These are phyloP conservation scores for Backusella macrospora DNA, from an alignment of 192 early-diverging fungal species.

Conservation along the genomic window DNA sequence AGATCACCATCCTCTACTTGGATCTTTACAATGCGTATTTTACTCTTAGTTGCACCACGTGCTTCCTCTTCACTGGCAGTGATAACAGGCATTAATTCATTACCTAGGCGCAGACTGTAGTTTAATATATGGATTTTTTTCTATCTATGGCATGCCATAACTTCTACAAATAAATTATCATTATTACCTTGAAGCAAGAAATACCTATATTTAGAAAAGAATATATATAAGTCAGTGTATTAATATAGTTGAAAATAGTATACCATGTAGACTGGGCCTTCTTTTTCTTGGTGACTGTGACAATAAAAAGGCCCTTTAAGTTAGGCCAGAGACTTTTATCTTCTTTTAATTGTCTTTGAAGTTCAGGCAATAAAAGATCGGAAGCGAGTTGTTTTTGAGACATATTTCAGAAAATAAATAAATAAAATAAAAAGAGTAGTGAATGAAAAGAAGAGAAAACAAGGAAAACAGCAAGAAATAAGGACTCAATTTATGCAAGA, in stretches of 20 bases:
- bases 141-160: not conserved
- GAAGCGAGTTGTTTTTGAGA: constrained; percentile 21
- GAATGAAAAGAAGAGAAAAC: not conserved
- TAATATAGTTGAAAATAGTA: not conserved
- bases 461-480: not conserved
- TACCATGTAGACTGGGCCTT: constrained; percentile 37
- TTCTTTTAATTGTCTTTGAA: constrained; percentile 25
- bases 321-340: constrained; percentile 35
- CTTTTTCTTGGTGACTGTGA: constrained; percentile 38
- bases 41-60: constrained; percentile 7
- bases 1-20: constrained; percentile 38
- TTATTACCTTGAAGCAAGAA: constrained; percentile 33
- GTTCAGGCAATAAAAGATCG: constrained; percentile 26
- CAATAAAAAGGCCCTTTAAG: constrained; percentile 37
- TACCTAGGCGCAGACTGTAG: constrained; percentile 14
- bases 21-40: constrained; percentile 33
- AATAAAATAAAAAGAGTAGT: not conserved
- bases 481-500: not conserved
- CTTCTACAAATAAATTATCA: not conserved
- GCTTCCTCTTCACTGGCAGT: constrained; percentile 26
- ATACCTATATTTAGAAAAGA: constrained; percentile 23
- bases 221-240: not conserved
- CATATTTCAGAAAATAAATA: not conserved
- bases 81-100: constrained; percentile 33
- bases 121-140: not conserved